Evolutionary conservation across 306 rosid genomes (phyloP), one percentile per base, ranked within the genome.

Genomic region (Arachis hypogaea): DNA sequence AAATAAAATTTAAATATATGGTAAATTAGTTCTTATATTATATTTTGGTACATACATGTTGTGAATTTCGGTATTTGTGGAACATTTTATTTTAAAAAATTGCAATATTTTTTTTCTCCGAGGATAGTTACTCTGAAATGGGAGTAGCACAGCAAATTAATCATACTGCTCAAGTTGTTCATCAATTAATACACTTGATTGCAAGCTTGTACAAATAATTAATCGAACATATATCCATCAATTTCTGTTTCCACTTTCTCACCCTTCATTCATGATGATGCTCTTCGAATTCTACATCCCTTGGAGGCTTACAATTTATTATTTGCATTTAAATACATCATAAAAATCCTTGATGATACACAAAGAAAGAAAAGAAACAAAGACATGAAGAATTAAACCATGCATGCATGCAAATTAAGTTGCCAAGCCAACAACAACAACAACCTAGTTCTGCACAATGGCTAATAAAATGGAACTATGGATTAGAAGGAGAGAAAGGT

Each of bases 401-500:
- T 54, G 67, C 64, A 71, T 10, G 74, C 66, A 63, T 11, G 63
- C 44, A 57, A 68, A 40, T 49, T 69, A 45, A 44, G 50, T 58
- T 44, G 22, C 52, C 42, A 11, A 56, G 51, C 57, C 7, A 51
- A 4, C 28, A n/a, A 51, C 1, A 63, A 45, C 14, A 2, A 14
- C 68, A 41, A 51, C 59, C 71, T 29, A 33, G 11, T 51, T 63
- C 43, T 33, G 38, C 4, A 33, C 38, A 33, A 4, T 33, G 38
- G 4, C 38, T 33, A 33, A 33, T 2, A 33, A 33, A 33, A 33
- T 33, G 38, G 38, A 33, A 43, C 75, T 85, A 90, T 51, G 89
- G 82, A 70, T 76, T 83, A 40, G 73, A 71, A 58, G 86, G 62
- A 70, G 77, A 54, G 56, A 29, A 40, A 29, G 86, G 84, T 36